Base-by-base conservation (phyloP, 2,329 filamentous ascomycete genomes). In the Colletotrichum australisinense region DNA sequence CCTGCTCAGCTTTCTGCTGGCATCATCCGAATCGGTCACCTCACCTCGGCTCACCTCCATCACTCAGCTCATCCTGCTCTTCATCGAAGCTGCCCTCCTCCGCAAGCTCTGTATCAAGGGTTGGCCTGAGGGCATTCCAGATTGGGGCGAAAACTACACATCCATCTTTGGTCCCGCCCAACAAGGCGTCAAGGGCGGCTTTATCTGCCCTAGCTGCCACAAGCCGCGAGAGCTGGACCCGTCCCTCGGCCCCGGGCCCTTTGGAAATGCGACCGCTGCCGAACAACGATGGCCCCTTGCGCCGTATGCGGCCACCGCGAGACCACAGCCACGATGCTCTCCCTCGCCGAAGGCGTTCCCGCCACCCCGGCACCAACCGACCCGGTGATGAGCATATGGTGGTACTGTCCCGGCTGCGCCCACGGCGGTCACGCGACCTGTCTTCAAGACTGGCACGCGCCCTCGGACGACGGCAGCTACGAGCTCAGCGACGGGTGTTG, bases 361-460 rank as follows among this genome's bases (percentile, higher is more conserved):
- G n/a, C n/a, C 16, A 2, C 65, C 26, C 46, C 30, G 6, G 19
- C 19, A 5, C 62, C 68, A 1, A 76, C 79, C 4, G 78, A 80
- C 5, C 76, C 79, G 1, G 77, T 82, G 5, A 75, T 87, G 32
- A 81, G 83, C 0, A 86, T 86, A 2, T 93, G 91, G 91, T 92
- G 89, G 89, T 90, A 89, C 76, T 93, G 91, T 71, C 87, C 88
- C 1, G 88, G 88, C 14, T 93, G 91, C 76, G 86, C 86, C 1
- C 91, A 93, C 76, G 91, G 91, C 32, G 91, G 91, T 0, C 91
- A 93, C 78, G 85, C 88, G 0, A 86, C 86, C 0, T 93, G 91
- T 71, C 83, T 93, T 1, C 85, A 88, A 67, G 84, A 84, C 2
- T 93, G 91, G 91, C 90, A 92, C 78, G 84, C 84, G 0, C 78